Evolutionary conservation across 768 basidiomycete species (phyloP).

Genomic region (Kwoniella sp.): DNA sequence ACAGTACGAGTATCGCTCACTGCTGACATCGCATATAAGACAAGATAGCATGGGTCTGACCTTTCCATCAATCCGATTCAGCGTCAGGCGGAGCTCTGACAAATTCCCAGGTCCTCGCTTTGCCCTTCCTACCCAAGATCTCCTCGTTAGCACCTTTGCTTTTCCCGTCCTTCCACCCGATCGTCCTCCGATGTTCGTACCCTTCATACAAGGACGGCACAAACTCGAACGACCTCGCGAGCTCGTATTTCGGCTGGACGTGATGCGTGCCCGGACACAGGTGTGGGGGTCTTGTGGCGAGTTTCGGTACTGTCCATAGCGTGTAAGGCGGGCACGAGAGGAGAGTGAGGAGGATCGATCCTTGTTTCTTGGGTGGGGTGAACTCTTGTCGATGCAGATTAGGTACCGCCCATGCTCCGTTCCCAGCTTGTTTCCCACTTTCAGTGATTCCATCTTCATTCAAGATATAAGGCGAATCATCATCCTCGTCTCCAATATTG

Average conservation of each 20-base stretch:
- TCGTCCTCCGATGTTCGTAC: conserved; percentile 93
- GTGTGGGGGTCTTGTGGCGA: conserved; percentile 65
- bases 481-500: conserved; percentile 11
- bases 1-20: too few species aligned
- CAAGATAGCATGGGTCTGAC: too few species aligned
- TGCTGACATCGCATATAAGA: too few species aligned
- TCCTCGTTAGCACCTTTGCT: conserved; percentile 68
- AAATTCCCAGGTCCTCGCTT: conserved; percentile 87
- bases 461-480: conserved; percentile 11
- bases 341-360: conserved; percentile 81
- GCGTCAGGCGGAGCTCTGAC: conserved; percentile 56
- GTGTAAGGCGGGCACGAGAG: conserved; percentile 86
- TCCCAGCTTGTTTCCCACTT: too few species aligned
- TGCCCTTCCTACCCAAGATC: conserved; percentile 61
- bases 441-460: conserved; percentile 5
- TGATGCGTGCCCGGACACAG: conserved; percentile 37
- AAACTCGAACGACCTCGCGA: conserved; percentile 80
- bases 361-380: conserved; percentile 58
- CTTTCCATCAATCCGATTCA: conserved; percentile 1
- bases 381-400: conserved; percentile 31
- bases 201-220: conserved; percentile 71
- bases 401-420: background rate
- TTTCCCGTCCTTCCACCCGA: conserved; percentile 72
- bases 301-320: conserved; percentile 65
- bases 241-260: conserved; percentile 67